Evolutionary conservation across 1,284 basidiomycete genomes (phyloP).

Genomic region (Ceratobasidium sp.): DNA sequence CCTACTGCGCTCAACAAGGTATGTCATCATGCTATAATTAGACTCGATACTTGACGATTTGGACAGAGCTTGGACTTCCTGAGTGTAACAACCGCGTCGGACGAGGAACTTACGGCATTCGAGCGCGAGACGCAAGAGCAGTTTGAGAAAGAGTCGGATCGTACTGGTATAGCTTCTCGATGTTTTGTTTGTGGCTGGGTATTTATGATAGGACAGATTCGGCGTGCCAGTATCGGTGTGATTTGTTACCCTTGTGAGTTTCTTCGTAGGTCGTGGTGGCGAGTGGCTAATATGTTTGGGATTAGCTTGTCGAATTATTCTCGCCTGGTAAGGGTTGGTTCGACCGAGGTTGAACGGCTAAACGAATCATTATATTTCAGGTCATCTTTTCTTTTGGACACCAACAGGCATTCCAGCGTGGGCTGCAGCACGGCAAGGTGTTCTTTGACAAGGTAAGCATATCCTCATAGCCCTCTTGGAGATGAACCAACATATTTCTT

Average conservation of each 20-base stretch:
- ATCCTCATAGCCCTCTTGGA: not conserved
- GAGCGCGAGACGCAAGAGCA: constrained; percentile 67
- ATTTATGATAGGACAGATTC: constrained; percentile 56
- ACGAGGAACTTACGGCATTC: constrained; percentile 63
- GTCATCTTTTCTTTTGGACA: constrained; percentile 85
- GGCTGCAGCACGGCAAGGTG: constrained; percentile 65
- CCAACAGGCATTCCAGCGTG: constrained; percentile 77
- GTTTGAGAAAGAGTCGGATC: constrained; percentile 64
- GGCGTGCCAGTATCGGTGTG: constrained; percentile 67
- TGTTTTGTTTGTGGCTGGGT: not conserved
- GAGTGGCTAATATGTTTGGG: constrained; percentile 45
- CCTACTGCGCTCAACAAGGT: constrained; percentile 76
- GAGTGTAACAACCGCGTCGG: constrained; percentile 65
- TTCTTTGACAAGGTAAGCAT: constrained; percentile 70
- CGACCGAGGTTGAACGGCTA: no score
- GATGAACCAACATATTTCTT: not conserved
- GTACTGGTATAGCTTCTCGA: constrained; percentile 55
- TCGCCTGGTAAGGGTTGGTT: constrained; percentile 58
- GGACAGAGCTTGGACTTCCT: constrained; percentile 69
- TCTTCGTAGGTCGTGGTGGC: not conserved
- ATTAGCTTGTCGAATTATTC: constrained; percentile 74
- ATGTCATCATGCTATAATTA: constrained; percentile 3
- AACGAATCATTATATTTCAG: not conserved
- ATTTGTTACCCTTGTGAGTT: constrained; percentile 74
- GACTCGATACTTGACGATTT: not conserved